Percentiles rank a stretch among this genome's conserved stretches.
Evolutionary conservation across 2,329 filamentous ascomycete genomes (phyloP).

Genomic region (Calonectria pseudoreteaudii): DNA sequence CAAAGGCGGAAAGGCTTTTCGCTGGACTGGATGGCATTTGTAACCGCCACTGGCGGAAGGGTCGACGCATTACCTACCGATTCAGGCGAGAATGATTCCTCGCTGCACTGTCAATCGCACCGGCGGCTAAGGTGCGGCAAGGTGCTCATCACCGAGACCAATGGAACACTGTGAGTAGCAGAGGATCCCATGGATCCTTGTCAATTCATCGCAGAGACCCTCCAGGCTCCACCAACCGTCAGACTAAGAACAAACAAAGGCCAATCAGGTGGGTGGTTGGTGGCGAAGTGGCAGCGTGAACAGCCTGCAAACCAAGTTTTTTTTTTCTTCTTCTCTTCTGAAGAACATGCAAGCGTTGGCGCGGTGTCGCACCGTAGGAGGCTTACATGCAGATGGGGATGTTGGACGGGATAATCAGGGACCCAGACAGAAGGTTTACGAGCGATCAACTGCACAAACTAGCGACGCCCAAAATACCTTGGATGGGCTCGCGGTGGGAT

Average conservation of each 20-base stretch:
- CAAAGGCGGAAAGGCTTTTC: constrained; percentile 18
- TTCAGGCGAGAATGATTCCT: constrained; percentile 5
- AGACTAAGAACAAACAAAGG: constrained; percentile 8
- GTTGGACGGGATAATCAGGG: constrained; percentile 14
- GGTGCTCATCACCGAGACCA: neutral
- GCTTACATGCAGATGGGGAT: constrained; percentile 5
- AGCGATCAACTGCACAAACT: neutral
- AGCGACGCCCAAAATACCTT: neutral
- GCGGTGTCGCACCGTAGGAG: neutral
- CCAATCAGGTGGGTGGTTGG: constrained; percentile 1
- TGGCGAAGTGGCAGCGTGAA: constrained; percentile 16
- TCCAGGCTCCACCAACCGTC: constrained; percentile 14
- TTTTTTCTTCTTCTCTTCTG: neutral
- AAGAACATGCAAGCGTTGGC: neutral
- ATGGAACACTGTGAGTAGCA: neutral
- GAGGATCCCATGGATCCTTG: neutral
- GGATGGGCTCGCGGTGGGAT: neutral
- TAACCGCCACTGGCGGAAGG: neutral
- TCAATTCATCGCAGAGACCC: constrained; percentile 13
- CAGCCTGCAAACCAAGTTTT: constrained; percentile 8
- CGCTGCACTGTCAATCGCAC: neutral
- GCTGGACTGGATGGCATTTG: neutral
- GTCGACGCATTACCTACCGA: constrained; percentile 6
- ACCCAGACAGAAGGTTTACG: constrained; percentile 1
- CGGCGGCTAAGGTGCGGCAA: constrained; percentile 18